phyloP scores from a whole-genome alignment of 139 green algal genomes.

The Zygnema cylindricum region DNA sequence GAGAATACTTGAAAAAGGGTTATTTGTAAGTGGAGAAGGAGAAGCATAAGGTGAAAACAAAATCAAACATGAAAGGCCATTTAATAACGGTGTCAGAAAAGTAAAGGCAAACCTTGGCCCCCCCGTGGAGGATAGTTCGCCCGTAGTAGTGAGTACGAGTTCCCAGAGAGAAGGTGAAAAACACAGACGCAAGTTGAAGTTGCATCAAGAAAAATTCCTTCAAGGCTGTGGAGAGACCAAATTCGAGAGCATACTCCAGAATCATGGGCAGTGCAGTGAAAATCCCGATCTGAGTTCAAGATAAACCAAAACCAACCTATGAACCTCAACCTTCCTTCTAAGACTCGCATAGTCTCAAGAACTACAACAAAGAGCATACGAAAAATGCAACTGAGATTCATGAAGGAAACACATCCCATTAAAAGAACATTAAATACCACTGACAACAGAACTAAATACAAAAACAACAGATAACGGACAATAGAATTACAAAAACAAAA shows the following conservation, averaged over 20 bases:
- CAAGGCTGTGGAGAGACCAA: slow-evolving; percentile 41
- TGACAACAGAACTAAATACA: too few relatives aligned
- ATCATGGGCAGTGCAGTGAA: slow-evolving; percentile 63
- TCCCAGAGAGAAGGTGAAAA: slow-evolving; percentile 65
- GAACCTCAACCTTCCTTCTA: not conserved
- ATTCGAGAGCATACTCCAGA: slow-evolving; percentile 61
- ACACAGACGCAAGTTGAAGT: slow-evolving; percentile 57
- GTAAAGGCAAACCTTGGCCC: slow-evolving; percentile 58
- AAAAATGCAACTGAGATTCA: too few relatives aligned
- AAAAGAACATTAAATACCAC: too few relatives aligned
- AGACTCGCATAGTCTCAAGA: not conserved
- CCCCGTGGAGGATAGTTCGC: slow-evolving; percentile 63
- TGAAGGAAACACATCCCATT: too few relatives aligned
- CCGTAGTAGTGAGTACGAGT: slow-evolving; percentile 75
- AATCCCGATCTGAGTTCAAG: slow-evolving; percentile 63
- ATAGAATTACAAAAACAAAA: too few relatives aligned
- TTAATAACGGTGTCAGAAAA: not conserved
- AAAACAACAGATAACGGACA: too few relatives aligned
- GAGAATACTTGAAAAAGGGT: too few relatives aligned
- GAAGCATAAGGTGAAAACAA: not conserved
- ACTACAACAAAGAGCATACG: not conserved
- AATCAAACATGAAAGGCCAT: not conserved
- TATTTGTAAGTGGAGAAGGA: not conserved
- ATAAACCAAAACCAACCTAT: not conserved
- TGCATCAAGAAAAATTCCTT: slow-evolving; percentile 58